A percentile compares a stretch with the other conserved stretches of the same genome.
These are phyloP conservation scores for Rhizopus stolonifer DNA, from an alignment of 371 early-diverging fungal species.

Conservation along the genomic window DNA sequence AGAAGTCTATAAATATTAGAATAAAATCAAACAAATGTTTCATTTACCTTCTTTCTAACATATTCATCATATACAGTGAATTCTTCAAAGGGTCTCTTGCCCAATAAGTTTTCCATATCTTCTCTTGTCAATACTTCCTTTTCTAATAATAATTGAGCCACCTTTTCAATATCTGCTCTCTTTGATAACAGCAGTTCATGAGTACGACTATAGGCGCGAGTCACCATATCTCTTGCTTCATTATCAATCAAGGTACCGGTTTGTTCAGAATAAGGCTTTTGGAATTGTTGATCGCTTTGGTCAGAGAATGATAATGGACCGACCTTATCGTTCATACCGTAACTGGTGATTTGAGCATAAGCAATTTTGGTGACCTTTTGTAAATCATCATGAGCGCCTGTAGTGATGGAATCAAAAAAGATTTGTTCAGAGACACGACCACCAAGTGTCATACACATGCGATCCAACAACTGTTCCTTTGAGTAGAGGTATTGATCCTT, in stretches of 20 bases:
- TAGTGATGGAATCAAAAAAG: constrained; percentile 89
- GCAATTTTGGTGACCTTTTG: constrained; percentile 98
- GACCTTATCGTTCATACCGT: constrained; percentile 92
- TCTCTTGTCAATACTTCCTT: constrained; percentile 96
- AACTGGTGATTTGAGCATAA: constrained; percentile 90
- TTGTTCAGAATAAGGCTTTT: constrained; percentile 95
- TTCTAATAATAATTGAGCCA: constrained; percentile 88
- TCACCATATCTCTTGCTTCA: constrained; percentile 86
- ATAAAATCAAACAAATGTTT: not conserved
- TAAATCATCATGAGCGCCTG: constrained; percentile 92
- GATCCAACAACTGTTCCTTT: constrained; percentile 89
- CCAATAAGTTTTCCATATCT: constrained; percentile 91
- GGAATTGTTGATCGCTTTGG: constrained; percentile 75
- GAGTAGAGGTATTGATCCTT: constrained; percentile 96
- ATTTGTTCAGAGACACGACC: constrained; percentile 95
- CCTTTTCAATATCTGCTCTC: constrained; percentile 86
- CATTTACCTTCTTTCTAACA: constrained; percentile 43
- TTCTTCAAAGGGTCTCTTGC: constrained; percentile 85
- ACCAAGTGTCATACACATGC: constrained; percentile 98
- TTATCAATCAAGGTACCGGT: constrained; percentile 94
- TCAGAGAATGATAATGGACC: constrained; percentile 87
- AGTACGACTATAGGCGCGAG: constrained; percentile 82
- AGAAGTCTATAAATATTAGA: constrained; percentile 16
- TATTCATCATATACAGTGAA: constrained; percentile 73
- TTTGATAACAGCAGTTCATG: constrained; percentile 77